Percentiles rank a stretch among this genome's conserved stretches.
Conservation (phyloP, 495 filamentous ascomycete species). For the Penicillium cosmopolitanum region DNA sequence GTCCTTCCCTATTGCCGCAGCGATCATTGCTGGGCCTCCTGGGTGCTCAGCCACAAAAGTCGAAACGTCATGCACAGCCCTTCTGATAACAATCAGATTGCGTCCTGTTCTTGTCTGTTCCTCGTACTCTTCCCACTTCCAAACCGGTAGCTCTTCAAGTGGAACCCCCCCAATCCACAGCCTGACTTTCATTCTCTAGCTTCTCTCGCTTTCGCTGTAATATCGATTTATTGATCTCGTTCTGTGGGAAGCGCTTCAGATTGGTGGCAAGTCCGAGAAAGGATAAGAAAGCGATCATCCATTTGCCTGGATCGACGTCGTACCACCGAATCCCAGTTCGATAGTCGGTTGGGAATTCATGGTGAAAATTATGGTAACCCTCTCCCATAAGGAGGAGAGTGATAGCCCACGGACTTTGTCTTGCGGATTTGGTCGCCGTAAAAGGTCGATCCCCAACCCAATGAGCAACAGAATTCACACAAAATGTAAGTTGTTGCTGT, state of each 20-base stretch:
- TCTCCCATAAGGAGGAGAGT: slow-evolving; percentile 57
- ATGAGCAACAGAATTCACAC: slow-evolving; percentile 95
- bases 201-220: slow-evolving; percentile 94
- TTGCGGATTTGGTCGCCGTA: slow-evolving; percentile 91
- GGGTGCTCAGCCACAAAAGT: slow-evolving; percentile 93
- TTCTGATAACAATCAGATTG: slow-evolving; percentile 78
- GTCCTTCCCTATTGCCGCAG: slow-evolving; percentile 86
- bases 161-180: slow-evolving; percentile 80
- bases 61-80: slow-evolving; percentile 88
- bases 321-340: slow-evolving; percentile 93
- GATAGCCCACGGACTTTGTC: slow-evolving; percentile 85
- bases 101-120: slow-evolving; percentile 79
- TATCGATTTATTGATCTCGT: slow-evolving; percentile 95
- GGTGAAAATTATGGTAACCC: slow-evolving; percentile 98
- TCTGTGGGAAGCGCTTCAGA: slow-evolving; percentile 89
- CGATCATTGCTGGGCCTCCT: slow-evolving; percentile 89
- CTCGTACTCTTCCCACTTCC: slow-evolving; percentile 73
- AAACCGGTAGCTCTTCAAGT: slow-evolving; percentile 28
- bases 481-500: slow-evolving; percentile 96
- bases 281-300: slow-evolving; percentile 89
- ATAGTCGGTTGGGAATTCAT: slow-evolving; percentile 97
- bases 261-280: slow-evolving; percentile 85
- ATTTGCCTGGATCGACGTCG: slow-evolving; percentile 96
- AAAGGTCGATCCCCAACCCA: slow-evolving; percentile 97
- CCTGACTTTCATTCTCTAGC: slow-evolving; percentile 83